Conservation (phyloP, 257 asterid genomes). For the Penstemon eatonii region DNA sequence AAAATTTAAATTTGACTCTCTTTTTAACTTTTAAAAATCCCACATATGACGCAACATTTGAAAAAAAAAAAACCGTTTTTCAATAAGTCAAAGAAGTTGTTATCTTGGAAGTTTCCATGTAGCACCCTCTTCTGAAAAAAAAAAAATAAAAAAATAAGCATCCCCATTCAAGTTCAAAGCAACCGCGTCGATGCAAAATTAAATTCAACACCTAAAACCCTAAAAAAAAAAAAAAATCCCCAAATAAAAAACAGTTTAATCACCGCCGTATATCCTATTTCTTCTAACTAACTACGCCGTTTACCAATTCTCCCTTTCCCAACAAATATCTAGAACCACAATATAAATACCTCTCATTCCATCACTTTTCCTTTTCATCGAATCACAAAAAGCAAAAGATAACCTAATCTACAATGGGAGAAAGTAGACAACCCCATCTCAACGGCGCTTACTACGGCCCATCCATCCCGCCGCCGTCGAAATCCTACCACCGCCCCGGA, state of each 20-base stretch:
- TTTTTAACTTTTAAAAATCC: no score
- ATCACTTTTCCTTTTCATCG: not conserved
- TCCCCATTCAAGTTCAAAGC: conserved; percentile 12
- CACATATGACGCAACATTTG: no score
- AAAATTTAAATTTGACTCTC: no score
- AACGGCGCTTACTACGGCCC: conserved; percentile 97
- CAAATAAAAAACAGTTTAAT: not conserved
- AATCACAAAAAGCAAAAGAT: not conserved
- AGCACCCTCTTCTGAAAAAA: conserved; percentile 19
- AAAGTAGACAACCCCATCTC: conserved; percentile 38
- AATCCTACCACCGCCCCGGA: conserved; percentile 65
- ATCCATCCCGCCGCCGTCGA: conserved; percentile 60
- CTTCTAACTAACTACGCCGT: not conserved
- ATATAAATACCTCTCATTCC: not conserved
- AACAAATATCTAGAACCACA: not conserved
- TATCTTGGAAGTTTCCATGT: conserved; percentile 30
- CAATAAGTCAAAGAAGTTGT: not conserved
- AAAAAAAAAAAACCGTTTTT: no score
- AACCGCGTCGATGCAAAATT: conserved; percentile 33
- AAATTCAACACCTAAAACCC: conserved; percentile 5
- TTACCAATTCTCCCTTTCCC: conserved; percentile 18
- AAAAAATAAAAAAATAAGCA: not conserved
- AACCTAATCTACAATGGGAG: conserved; percentile 31
- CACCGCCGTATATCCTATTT: conserved; percentile 11
- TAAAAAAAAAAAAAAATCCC: not conserved